Base-by-base conservation (phyloP, 2,329 filamentous ascomycete species). In the Chaetothyriales sp. region DNA sequence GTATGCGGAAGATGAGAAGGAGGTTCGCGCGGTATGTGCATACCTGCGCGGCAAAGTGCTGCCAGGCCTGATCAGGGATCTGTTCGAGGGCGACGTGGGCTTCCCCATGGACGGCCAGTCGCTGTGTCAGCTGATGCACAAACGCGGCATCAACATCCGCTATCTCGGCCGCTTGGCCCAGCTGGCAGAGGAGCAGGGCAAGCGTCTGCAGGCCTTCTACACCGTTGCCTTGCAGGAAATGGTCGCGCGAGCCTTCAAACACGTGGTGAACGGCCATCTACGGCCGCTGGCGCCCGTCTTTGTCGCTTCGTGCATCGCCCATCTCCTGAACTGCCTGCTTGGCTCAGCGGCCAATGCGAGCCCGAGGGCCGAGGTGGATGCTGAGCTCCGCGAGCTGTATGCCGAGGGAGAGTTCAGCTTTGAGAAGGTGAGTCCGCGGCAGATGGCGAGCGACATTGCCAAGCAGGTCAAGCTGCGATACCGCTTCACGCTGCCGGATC, bases 71-170 rank as follows among this genome's bases (percentile, higher is more conserved):
- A 70, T 97, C 53, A 82, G 84, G 56, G 90, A 98, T 63, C 78
- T 98, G 53, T 84, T 85, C 64, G 87, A 94, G 59, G 89, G 88
- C 5, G 90, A 98, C 60, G 84, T 95, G 59, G 92, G 90, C 62
- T 97, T 97, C 73, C 92, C 92, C 10, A 95, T 97, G 88, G 94
- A 98, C 62, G 92, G 92, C n/a, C 80, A 86, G 63, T 95, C 90
- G 18, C 75, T 98, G 53, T 87, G 85, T 62, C 82, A 83, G 58
- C 78, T 95, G 49, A 76, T 98, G 64, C 92, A 98, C 74, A 95
- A 95, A 76, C 86, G 90, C 44, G 92, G 92, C 70, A 89, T 98
- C 73, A 98, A 98, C 72, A 78, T 97, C 56, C 81, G 94, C 63
- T 98, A 98, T 67, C 77, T 97, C n/a, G 92, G 92, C 59, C 85